Conservation (phyloP, 1,139 yeast genomes). For the Yamadazyma diospyri region DNA sequence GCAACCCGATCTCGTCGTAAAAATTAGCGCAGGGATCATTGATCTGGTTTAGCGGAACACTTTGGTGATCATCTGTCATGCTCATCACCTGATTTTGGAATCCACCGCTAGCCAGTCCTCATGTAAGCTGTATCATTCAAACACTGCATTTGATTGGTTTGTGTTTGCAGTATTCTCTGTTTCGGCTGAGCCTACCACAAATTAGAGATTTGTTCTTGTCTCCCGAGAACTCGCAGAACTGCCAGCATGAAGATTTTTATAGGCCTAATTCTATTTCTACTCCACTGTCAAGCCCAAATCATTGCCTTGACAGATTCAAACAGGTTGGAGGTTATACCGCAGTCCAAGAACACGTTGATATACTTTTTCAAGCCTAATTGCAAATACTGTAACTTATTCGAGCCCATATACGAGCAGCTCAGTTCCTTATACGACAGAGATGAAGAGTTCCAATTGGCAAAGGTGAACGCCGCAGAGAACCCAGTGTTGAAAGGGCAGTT, state of each 20-base stretch:
- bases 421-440: conserved; percentile 23
- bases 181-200: too few species aligned
- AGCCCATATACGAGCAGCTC: conserved; percentile 35
- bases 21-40: too few species aligned
- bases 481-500: conserved; percentile 24
- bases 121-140: too few species aligned
- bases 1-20: too few species aligned
- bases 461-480: conserved; percentile 27
- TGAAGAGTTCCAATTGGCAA: conserved; percentile 27
- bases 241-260: conserved; percentile 2
- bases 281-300: conserved; percentile 6
- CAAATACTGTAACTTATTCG: conserved; percentile 32
- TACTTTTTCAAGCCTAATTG: conserved; percentile 41
- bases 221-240: conserved; percentile 1
- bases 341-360: conserved; percentile 33
- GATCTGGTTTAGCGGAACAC: too few species aligned
- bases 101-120: too few species aligned
- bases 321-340: conserved; percentile 8
- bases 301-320: conserved; percentile 10
- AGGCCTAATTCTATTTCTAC: conserved; percentile 1
- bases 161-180: too few species aligned
- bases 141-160: too few species aligned
- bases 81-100: too few species aligned
- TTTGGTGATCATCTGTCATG: too few species aligned
- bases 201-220: too few species aligned